These are phyloP conservation scores for Corylus heterophylla DNA, from an alignment of 306 rosid genomes.

Conservation along the genomic window DNA sequence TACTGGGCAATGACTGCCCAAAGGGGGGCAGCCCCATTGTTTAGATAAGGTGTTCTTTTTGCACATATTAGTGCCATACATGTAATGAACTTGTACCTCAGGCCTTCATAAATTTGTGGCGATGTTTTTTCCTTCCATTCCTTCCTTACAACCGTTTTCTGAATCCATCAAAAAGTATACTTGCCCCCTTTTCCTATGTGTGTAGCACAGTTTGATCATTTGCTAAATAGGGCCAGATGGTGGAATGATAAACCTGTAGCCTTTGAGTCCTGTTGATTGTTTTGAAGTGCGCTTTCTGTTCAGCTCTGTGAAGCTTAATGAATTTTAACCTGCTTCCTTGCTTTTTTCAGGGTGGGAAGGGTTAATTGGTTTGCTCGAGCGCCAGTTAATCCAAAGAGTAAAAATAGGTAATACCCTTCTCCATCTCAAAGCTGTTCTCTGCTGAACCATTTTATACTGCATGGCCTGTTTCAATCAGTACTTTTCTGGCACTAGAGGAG, in stretches of 20 bases:
- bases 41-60: neutral
- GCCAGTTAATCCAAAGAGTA: neutral
- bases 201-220: neutral
- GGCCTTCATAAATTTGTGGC: neutral
- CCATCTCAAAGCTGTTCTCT: slow-evolving; percentile 8
- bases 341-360: slow-evolving; percentile 36
- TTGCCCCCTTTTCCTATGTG: neutral
- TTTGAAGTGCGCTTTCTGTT: neutral
- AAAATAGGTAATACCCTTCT: neutral
- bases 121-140: neutral
- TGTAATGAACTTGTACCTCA: neutral
- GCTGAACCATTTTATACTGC: slow-evolving; percentile 19
- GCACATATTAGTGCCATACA: neutral
- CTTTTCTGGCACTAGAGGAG: neutral
- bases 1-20: neutral
- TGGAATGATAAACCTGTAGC: neutral
- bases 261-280: neutral
- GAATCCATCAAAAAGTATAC: neutral
- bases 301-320: neutral
- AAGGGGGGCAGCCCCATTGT: neutral
- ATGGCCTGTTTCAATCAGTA: slow-evolving; percentile 6
- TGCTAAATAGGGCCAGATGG: neutral
- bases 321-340: neutral
- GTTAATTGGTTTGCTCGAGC: slow-evolving; percentile 18
- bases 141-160: neutral